Percentiles rank a stretch among this genome's conserved stretches.
These are phyloP conservation scores for Symbiodinium pilosum DNA, from an alignment of 73 alveolate genomes.

Conservation along the genomic window DNA sequence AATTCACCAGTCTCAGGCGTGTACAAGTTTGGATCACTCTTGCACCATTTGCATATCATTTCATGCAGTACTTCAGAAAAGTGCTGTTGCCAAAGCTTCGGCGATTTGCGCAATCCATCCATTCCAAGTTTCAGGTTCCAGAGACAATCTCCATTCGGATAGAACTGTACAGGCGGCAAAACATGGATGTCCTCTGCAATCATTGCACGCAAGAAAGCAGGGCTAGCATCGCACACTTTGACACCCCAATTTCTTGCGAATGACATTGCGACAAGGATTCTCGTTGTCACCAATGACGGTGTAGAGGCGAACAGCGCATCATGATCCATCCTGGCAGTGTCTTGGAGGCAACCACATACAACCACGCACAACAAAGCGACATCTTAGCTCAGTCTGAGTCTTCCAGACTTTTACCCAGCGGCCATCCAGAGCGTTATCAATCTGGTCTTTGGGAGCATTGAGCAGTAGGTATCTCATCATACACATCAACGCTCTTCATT, in stretches of 20 bases:
- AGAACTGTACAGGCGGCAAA: neutral
- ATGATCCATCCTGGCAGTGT: neutral
- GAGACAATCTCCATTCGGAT: neutral
- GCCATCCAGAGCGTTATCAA: neutral
- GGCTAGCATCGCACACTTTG: neutral
- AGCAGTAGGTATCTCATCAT: neutral
- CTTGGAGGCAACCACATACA: neutral
- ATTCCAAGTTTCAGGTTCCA: no score
- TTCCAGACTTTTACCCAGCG: neutral
- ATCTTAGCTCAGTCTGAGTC: no score
- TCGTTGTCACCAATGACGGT: neutral
- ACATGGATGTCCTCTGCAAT: neutral
- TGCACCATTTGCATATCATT: neutral
- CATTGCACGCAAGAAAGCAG: neutral
- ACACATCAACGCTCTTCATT: neutral
- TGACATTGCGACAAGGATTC: neutral
- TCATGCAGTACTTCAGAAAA: neutral
- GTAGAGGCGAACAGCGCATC: neutral
- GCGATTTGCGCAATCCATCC: neutral
- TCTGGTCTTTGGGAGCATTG: neutral
- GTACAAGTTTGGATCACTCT: neutral
- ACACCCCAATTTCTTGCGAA: neutral
- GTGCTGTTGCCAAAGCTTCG: neutral
- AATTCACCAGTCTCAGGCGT: neutral
- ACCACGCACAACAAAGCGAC: no score